Base-by-base conservation (phyloP, 2,329 filamentous ascomycete species). In the Aspergillus sp. region DNA sequence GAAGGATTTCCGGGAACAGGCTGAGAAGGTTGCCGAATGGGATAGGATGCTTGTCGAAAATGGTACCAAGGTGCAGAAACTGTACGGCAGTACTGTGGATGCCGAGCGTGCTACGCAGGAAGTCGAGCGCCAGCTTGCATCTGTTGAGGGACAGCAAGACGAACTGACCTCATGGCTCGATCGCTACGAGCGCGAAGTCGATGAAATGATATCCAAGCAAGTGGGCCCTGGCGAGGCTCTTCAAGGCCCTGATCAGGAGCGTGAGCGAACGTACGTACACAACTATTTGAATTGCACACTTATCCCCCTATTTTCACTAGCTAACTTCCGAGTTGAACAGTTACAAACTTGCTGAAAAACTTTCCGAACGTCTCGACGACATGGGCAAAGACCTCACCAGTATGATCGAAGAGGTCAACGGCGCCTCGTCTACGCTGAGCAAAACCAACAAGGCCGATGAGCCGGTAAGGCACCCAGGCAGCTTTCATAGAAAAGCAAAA, bases 371-470 rank as follows among this genome's bases (percentile, higher is more conserved):
- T 64, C 81, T 99, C 63, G 93, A 96, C 57, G 92, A 96, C 67
- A 96, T 98, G 86, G 92, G 91, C 70, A 90, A 91, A 72, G 92
- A 96, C 71, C 81, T 99, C 62, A 87, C 86, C 48, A 93, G 91
- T 77, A 98, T 99, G 92, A 96, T 99, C 67, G 93, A 96, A 72
- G 95, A 98, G 76, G 96, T 99, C 72, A 99, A 99, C 73, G 86
- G 88, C 66, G 93, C 96, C 61, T 95, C 91, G n/a, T 85, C 90
- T 54, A 91, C 88, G 22, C 79, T 99, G 64, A 93, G 87, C 82
- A 96, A 96, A 82, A 91, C 89, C 58, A 89, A 84, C 76, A 96
- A 96, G 76, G 85, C 90, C 27, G 90, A 95, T 73, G 91, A 95
- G 76, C 90, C 90, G 65, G 91, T 95, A 83, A 77, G 87, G n/a